These are phyloP conservation scores for Wickerhamomyces tratensis DNA, from an alignment of 805 yeast genomes.

Conservation along the genomic window DNA sequence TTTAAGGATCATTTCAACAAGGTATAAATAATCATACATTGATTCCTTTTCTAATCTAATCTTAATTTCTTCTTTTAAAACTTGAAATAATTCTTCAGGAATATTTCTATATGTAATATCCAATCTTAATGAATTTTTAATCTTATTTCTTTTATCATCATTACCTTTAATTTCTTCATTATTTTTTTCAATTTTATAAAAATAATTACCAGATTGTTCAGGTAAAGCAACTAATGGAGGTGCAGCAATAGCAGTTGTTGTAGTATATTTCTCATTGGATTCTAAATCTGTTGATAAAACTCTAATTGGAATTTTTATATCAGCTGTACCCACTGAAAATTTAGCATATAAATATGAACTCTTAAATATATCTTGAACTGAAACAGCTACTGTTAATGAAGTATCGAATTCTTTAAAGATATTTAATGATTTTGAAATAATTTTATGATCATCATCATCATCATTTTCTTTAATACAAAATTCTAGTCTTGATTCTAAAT, in stretches of 20 bases:
- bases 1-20: constrained; percentile 7
- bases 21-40: constrained; percentile 10
- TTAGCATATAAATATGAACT: constrained; percentile 47
- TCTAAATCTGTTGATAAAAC: constrained; percentile 33
- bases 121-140: constrained; percentile 31
- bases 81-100: constrained; percentile 30
- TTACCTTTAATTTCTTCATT: constrained; percentile 10
- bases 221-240: constrained; percentile 41
- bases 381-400: constrained; percentile 53
- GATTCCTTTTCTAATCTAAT: constrained; percentile 4
- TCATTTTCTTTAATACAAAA: constrained; percentile 1
- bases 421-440: constrained; percentile 8
- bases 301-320: constrained; percentile 41
- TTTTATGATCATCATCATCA: not conserved
- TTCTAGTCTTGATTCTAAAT: constrained; percentile 2
- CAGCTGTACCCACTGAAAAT: constrained; percentile 58
- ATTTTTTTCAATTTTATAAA: constrained; percentile 38
- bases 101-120: constrained; percentile 36
- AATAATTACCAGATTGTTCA: constrained; percentile 61
- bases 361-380: constrained; percentile 73
- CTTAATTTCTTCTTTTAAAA: constrained; percentile 15
- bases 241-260: constrained; percentile 20
- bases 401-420: constrained; percentile 32
- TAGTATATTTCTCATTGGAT: constrained; percentile 23
- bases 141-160: constrained; percentile 1